Evolutionary conservation across 805 yeast species (phyloP), one percentile per base, ranked within the genome.

Genomic region (Teunomyces panamensis): DNA sequence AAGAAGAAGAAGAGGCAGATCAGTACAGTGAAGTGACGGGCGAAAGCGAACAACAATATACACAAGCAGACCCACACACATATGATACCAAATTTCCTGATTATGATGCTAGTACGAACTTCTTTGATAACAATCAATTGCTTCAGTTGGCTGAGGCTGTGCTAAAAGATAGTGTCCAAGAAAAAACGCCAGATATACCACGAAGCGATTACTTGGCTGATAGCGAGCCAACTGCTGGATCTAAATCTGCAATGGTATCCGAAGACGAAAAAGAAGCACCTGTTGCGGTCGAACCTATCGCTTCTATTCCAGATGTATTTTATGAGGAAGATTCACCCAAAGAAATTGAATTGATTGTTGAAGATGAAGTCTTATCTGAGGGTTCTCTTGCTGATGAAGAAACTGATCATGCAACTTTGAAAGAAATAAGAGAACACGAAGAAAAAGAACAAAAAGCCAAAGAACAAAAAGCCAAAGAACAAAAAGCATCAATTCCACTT

Each of bases 361-460:
- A 55, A 24, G 59, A 58, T 42, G 62, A 56, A 34, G 55, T 51
- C 24, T 26, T 47, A 2, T 36, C 57, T 4, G 62, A 55, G n/a
- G 59, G 56, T 3, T 53, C 61, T 2, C 35, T 57, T 39, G 61
- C 61, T 4, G 59, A 53, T 27, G 49, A 42, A n/a, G 59, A 56
- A 44, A 45, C 16, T 39, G 51, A 42, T 29, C 26, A 42, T 47
- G 44, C n/a, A 32, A 39, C 46, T 17, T 9, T 32, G 43, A 46
- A 46, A 45, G 42, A 48, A 30, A 39, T 28, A 8, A 16, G 48
- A 33, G 16, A 27, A 39, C 41, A 30, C 29, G 48, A 30, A 36
- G 49, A 13, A 42, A 30, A 30, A 11, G 17, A 32, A 27, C 45
- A 13, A 9, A 14, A 59, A 56, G 41, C 69, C 28, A 30, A 30